A percentile compares a stretch with the other conserved stretches of the same genome.
These are phyloP conservation scores for Elsinoe australis DNA, from an alignment of 2,329 filamentous ascomycete species.

Conservation along the genomic window DNA sequence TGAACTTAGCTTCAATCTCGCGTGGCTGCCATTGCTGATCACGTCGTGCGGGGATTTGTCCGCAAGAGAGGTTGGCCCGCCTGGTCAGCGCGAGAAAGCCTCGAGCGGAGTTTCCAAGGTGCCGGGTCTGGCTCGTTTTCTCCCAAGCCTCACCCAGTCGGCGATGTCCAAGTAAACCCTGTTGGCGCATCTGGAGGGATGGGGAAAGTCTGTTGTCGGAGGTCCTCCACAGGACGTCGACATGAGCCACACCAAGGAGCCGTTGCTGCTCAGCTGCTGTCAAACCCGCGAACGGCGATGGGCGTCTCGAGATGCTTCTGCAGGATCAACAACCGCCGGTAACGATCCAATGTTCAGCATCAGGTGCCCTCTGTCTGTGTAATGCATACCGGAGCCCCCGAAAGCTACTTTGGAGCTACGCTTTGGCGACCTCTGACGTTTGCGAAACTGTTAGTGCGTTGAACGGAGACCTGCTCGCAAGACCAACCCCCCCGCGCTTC, in stretches of 20 bases:
- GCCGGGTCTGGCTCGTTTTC: slow-evolving; percentile 2
- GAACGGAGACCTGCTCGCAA: no score
- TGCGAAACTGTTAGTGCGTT: slow-evolving; percentile 6
- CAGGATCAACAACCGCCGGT: slow-evolving; percentile 1
- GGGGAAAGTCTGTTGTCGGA: no score
- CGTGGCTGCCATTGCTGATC: slow-evolving; percentile 15
- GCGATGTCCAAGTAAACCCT: slow-evolving; percentile 9
- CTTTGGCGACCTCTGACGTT: not conserved
- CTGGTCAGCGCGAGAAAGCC: not conserved
- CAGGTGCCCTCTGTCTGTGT: slow-evolving; percentile 3
- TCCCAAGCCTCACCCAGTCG: slow-evolving; percentile 1
- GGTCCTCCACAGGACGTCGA: no score
- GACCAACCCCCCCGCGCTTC: no score
- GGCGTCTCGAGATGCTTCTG: slow-evolving; percentile 1
- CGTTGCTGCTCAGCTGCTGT: no score
- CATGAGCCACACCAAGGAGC: no score
- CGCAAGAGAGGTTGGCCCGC: not conserved
- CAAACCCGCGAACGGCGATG: slow-evolving; percentile 14
- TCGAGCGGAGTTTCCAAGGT: not conserved
- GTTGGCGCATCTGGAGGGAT: no score
- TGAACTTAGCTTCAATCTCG: no score
- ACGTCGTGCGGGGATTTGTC: slow-evolving; percentile 3
- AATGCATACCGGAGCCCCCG: slow-evolving; percentile 10
- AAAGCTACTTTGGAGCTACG: slow-evolving; percentile 3
- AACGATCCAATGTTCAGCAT: not conserved